These are phyloP conservation scores for Aspergillus sojae DNA, from an alignment of 2,329 filamentous ascomycete species.

Conservation along the genomic window DNA sequence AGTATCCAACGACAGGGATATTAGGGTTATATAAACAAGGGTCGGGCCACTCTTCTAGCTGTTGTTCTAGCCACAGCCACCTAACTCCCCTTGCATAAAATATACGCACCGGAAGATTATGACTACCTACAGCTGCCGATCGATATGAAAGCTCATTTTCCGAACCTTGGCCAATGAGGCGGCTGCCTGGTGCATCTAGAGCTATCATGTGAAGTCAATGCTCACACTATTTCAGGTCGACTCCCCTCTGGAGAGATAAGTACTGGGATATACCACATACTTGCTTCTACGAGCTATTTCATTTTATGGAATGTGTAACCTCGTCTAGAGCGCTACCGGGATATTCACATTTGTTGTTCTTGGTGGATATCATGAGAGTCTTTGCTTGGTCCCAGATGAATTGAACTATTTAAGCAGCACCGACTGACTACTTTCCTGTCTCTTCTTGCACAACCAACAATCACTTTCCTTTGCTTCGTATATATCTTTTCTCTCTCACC, in stretches of 20 bases:
- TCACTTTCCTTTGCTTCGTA: background rate
- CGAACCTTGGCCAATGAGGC: background rate
- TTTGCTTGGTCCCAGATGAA: background rate
- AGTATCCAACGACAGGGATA: background rate
- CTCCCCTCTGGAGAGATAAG: background rate
- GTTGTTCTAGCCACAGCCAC: background rate
- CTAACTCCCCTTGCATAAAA: background rate
- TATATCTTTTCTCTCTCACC: background rate
- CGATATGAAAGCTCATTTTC: background rate
- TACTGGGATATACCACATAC: background rate
- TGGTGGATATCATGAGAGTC: background rate
- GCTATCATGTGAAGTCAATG: background rate
- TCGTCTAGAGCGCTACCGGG: background rate
- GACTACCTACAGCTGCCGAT: background rate
- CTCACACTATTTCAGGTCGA: background rate
- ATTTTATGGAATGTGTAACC: background rate
- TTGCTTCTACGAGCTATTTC: too few species aligned
- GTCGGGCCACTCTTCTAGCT: background rate
- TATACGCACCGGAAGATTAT: background rate
- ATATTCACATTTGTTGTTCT: background rate
- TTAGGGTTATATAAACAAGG: background rate
- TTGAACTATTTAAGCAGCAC: slow-evolving; percentile 5
- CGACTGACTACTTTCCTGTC: slow-evolving; percentile 1
- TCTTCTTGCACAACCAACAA: background rate
- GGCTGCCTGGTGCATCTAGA: background rate